Evolutionary conservation across 164 flowering plant genomes (phyloP).

Genomic region (Cinnamomum chago): DNA sequence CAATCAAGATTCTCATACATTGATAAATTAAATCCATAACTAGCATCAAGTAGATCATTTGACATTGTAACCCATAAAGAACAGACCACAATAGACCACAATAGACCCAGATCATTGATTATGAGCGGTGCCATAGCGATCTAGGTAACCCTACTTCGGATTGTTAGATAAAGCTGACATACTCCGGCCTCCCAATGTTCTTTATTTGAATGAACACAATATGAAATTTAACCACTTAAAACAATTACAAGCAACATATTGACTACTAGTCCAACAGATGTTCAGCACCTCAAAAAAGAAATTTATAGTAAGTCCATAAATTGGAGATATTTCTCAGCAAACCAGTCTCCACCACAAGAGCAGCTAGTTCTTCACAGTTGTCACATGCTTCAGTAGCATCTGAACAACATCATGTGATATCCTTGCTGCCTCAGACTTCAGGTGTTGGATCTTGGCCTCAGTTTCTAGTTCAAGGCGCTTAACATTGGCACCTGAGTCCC

Average conservation of each 20-base stretch:
- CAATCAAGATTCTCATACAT: no score
- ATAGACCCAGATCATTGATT: no score
- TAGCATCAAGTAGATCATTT: no score
- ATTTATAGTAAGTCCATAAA: neutral
- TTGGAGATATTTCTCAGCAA: neutral
- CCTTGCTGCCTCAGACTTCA: slow-evolving; percentile 54
- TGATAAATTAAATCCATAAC: no score
- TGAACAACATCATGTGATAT: slow-evolving; percentile 67
- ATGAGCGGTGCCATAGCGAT: no score
- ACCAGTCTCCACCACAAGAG: neutral
- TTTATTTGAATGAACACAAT: slow-evolving; percentile 8
- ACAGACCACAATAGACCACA: no score
- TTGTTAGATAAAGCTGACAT: no score
- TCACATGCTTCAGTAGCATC: slow-evolving; percentile 81
- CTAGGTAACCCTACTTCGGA: no score
- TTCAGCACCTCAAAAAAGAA: neutral
- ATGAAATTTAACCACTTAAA: neutral
- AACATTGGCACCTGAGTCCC: slow-evolving; percentile 88
- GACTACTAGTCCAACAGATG: slow-evolving; percentile 2
- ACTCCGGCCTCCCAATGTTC: neutral
- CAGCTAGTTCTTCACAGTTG: slow-evolving; percentile 63
- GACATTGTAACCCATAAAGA: no score
- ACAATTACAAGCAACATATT: neutral
- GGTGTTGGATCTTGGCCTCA: slow-evolving; percentile 50
- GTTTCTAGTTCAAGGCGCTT: slow-evolving; percentile 92